Evolutionary conservation across 129 eudicot species (phyloP).

Genomic region (Smallanthus sonchifolius): DNA sequence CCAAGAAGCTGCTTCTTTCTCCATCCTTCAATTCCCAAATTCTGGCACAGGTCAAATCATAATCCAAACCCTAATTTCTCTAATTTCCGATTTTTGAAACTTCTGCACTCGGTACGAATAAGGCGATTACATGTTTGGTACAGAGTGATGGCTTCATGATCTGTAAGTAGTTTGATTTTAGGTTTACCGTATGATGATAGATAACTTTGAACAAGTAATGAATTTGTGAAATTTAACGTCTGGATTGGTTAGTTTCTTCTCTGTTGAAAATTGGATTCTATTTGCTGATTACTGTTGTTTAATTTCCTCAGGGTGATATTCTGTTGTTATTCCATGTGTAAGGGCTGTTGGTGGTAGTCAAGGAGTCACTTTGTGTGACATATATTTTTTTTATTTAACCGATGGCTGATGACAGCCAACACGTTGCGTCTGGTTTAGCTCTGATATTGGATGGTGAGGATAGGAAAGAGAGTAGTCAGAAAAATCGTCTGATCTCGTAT

Average conservation of each 20-base stretch:
- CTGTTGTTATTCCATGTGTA: background rate
- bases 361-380: conserved; percentile 24
- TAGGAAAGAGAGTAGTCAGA: conserved; percentile 50
- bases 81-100: conserved; percentile 25
- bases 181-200: conserved; percentile 5
- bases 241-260: background rate
- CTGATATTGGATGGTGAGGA: conserved; percentile 60
- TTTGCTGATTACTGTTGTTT: conserved; percentile 4
- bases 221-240: background rate
- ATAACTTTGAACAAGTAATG: background rate
- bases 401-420: conserved; percentile 82
- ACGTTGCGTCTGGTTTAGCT: conserved; percentile 77
- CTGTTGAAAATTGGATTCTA: background rate
- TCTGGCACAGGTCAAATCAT: background rate
- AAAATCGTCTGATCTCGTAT: conserved; percentile 61
- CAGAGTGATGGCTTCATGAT: conserved; percentile 6
- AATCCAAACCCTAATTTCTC: conserved; percentile 21
- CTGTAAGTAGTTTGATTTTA: conserved; percentile 9
- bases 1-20: conserved; percentile 21
- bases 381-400: conserved; percentile 10
- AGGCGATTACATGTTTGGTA: conserved; percentile 16
- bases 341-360: background rate
- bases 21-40: conserved; percentile 14
- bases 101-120: conserved; percentile 21
- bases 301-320: conserved; percentile 19